Percentiles rank a stretch among this genome's conserved stretches.
phyloP scores from a whole-genome alignment of 352 stramenopile species.

The Pythium sp. region DNA sequence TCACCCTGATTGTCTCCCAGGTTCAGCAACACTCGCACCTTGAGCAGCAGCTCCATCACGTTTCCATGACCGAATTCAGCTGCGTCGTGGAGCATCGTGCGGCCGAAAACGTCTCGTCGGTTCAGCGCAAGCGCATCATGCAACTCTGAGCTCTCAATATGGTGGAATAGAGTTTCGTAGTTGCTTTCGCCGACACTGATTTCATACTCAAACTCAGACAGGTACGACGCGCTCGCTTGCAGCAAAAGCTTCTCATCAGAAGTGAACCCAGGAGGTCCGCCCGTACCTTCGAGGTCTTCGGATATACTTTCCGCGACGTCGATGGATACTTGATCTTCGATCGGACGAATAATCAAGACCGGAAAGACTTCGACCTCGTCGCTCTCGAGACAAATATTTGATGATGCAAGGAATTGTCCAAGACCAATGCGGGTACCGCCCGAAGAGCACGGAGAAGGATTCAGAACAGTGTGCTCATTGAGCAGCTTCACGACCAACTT shows the following conservation, averaged over 20 bases:
- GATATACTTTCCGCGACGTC: background rate
- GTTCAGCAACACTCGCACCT: slow-evolving; percentile 42
- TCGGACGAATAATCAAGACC: slow-evolving; percentile 50
- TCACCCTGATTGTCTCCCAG: slow-evolving; percentile 38
- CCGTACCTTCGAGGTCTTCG: background rate
- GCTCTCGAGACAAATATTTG: slow-evolving; percentile 46
- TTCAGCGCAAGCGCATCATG: slow-evolving; percentile 50
- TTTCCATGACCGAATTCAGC: slow-evolving; percentile 52
- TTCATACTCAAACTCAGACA: slow-evolving; percentile 59
- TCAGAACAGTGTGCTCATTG: slow-evolving; percentile 36
- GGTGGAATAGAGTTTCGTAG: slow-evolving; percentile 53
- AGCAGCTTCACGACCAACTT: slow-evolving; percentile 38
- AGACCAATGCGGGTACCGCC: slow-evolving; percentile 21
- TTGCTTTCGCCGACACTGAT: slow-evolving; percentile 57
- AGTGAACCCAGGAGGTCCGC: too few species aligned
- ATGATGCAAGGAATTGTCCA: slow-evolving; percentile 43
- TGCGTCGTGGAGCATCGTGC: slow-evolving; percentile 62
- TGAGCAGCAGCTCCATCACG: slow-evolving; percentile 50
- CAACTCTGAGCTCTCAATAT: slow-evolving; percentile 30
- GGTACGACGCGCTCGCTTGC: slow-evolving; percentile 33
- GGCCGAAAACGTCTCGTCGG: slow-evolving; percentile 43
- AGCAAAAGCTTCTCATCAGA: background rate
- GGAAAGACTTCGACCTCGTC: slow-evolving; percentile 68
- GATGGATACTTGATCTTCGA: slow-evolving; percentile 21
- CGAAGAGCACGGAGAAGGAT: slow-evolving; percentile 29